Conservation (phyloP, 257 asterid genomes). For the Pogostemon cablin region DNA sequence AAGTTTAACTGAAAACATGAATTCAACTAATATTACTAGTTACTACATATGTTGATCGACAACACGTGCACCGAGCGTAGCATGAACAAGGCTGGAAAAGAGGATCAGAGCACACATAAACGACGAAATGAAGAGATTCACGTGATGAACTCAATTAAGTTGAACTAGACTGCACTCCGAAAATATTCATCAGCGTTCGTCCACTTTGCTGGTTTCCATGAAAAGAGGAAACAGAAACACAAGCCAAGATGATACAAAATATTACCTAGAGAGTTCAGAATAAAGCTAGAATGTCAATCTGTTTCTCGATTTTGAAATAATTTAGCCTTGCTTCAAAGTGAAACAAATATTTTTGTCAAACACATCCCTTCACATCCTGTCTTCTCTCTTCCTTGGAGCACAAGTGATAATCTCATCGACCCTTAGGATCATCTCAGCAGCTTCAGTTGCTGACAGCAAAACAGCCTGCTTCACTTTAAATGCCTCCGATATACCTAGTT, state of each 20-base stretch:
- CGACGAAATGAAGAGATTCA: too few relatives aligned
- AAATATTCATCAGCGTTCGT: too few relatives aligned
- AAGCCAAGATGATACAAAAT: too few relatives aligned
- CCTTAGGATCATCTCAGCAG: constrained; percentile 87
- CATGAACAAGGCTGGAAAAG: too few relatives aligned
- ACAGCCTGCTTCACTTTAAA: constrained; percentile 94
- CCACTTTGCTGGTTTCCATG: background rate
- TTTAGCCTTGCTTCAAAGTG: background rate
- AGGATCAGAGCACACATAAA: too few relatives aligned
- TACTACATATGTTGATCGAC: too few relatives aligned
- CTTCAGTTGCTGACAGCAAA: constrained; percentile 88
- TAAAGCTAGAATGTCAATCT: constrained; percentile 24
- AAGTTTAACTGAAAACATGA: too few relatives aligned
- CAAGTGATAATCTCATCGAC: constrained; percentile 89
- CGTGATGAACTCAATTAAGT: too few relatives aligned
- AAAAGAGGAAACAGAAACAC: background rate
- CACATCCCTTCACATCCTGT: constrained; percentile 61
- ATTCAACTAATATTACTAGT: too few relatives aligned
- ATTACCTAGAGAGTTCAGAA: background rate
- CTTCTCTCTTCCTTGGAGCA: constrained; percentile 84
- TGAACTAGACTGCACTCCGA: too few relatives aligned
- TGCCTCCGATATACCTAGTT: constrained; percentile 79
- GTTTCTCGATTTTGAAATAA: constrained; percentile 12
- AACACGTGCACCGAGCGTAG: too few relatives aligned
- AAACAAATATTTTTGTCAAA: background rate